Evolutionary conservation across 768 basidiomycete species (phyloP), one percentile per base, ranked within the genome.

Genomic region (Leccinum longicurvipes): DNA sequence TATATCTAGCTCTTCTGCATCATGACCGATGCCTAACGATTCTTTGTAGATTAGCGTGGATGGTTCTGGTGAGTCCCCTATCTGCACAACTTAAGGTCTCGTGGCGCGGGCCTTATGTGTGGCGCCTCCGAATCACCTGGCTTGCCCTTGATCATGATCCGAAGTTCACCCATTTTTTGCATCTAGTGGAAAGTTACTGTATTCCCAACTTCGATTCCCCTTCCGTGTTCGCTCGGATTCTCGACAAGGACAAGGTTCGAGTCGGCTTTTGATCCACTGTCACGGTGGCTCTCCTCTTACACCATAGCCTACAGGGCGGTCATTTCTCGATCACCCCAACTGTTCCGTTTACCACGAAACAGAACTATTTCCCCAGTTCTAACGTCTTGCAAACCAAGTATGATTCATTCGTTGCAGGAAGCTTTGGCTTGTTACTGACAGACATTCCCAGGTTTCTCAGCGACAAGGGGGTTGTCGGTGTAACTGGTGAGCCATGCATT

Each of bases 121-220:
- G 41, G 39, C 23, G 25, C 48, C n/a, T n/a, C n/a, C n/a, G n/a
- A n/a, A 4, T 47, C 12, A 12, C 28, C 42, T 31, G 27, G 27
- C 49, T 46, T 28, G 27, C 14, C 28, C 21, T 19, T 34, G 28
- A 32, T 50, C 17, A 4, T 28, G 27, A 27, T 34, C 6, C 27
- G 41, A 46, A 5, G 2, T 34, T 59, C 34, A 34, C 57, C 60
- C 31, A 65, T 28, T 23, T 11, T 34, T 6, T 54, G 11, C 31
- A 51, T 41, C 23, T 55, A 92, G 89, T 96, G 60, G 94, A 96
- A 70, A 91, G 88, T 59, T 94, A 93, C 71, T 97, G 94, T 64
- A 81, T 95, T 25, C 93, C 93, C 1, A 79, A 94, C 74, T 96
- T 97, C 68, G 94, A 97, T 71, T 94, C 92, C 2, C 94, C 94